Base-by-base conservation (phyloP, 78 protist genomes). In the Dictyostelium firmibasis region DNA sequence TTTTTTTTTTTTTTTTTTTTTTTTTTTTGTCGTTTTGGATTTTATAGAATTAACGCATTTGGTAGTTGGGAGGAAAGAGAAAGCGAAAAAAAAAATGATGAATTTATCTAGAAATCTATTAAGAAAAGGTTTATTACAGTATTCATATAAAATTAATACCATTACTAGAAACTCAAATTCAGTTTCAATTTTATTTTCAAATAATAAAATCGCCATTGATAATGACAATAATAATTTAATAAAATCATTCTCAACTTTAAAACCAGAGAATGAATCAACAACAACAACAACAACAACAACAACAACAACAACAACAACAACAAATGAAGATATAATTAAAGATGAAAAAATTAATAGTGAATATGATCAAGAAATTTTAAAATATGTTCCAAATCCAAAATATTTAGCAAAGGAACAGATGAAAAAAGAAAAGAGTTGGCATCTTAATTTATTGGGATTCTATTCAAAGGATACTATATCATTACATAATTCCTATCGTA, bases 381-480 rank as follows among this genome's bases (percentile, higher is more conserved):
- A 33, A 70, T 81, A 89, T 81, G 44, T 31, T 41, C 87, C 94
- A 89, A 57, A 25, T 35, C 31, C n/a, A 16, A 82, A 82, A 82
- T 47, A 50, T 81, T 47, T 81, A 20, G 50, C 72, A 72, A 72
- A 33, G 20, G 79, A 72, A 72, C 27, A 82, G 13, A 57, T 44
- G 31, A 43, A 60, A 20, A 82, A 50, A 35, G 33, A 82, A 35
- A 69, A 60, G 29, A 60, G 47, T 27, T 89, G 86, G 87, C 76
- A 89, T 81, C 43, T 78, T 6, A 43, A n/a, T 43, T 29, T 87
- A 6, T 57, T 87, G 77, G 85, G 85, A 41, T n/a, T 87, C 31
- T 89, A 89, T 38, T 29, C 83, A 41, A 81, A 67, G 4, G 84
- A 89, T 89, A 50, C 94, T 2, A 18, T 81, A 7, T 81, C 87